These are phyloP conservation scores for Ustilago loliicola DNA, from an alignment of 1,284 basidiomycete genomes.

Conservation along the genomic window DNA sequence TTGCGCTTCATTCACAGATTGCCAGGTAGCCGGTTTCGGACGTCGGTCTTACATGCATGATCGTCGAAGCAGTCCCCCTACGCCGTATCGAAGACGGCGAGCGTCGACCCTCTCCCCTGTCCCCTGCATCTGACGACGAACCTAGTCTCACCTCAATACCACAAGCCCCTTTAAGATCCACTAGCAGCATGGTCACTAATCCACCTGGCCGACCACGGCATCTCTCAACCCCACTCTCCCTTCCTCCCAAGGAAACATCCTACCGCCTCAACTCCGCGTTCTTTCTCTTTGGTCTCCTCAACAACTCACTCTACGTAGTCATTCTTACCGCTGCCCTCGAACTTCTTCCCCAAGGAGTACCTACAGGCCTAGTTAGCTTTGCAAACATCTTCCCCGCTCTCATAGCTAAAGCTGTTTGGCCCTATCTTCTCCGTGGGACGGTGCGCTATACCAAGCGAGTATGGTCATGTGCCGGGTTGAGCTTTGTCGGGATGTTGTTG, in stretches of 20 bases:
- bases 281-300: constrained; percentile 71
- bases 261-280: constrained; percentile 57
- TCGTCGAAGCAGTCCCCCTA: constrained; percentile 22
- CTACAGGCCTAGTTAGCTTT: constrained; percentile 87
- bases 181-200: background rate
- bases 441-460: constrained; percentile 61
- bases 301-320: constrained; percentile 81
- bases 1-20: no score
- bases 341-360: constrained; percentile 79
- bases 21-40: no score
- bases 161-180: background rate
- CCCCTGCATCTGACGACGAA: background rate
- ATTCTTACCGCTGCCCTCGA: constrained; percentile 96
- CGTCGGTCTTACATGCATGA: constrained; percentile 34
- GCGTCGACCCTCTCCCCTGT: background rate
- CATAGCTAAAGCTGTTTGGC: constrained; percentile 89
- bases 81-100: constrained; percentile 23
- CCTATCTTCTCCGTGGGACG: constrained; percentile 74
- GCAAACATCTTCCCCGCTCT: constrained; percentile 72
- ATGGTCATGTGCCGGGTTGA: constrained; percentile 71
- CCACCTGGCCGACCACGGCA: constrained; percentile 3
- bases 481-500: constrained; percentile 72
- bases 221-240: background rate
- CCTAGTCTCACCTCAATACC: background rate
- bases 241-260: constrained; percentile 17